Base-by-base conservation (phyloP, 2,329 filamentous ascomycete genomes). In the Sporothrix globosa region DNA sequence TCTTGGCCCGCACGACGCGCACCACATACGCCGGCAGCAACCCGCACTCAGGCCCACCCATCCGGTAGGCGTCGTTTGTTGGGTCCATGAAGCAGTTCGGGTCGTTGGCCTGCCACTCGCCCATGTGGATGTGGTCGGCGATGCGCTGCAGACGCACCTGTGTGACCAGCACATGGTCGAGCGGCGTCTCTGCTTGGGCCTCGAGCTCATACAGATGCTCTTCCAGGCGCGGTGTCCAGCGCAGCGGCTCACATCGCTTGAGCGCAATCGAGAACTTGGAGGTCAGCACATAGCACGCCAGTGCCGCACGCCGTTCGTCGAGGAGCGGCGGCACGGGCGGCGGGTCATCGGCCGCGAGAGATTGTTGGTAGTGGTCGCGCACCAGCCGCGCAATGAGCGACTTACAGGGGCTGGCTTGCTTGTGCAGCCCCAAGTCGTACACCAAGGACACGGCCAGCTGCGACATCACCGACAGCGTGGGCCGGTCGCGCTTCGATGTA, bases 151-250 rank as follows among this genome's bases (percentile, higher is more conserved):
- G 77, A 24, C 79, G 81, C 52, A 81, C 80, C 48, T 81, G 79
- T 0, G 77, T 74, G 2, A 82, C 80, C 3, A 90, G 79, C 1
- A 86, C 74, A 39, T 80, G 79, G 74, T 90, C 88, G 1, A 81
- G 81, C 0, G 82, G 78, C 30, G 80, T 80, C 69, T 88, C 84
- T 9, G 80, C 80, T 1, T 81, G 77, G 19, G 81, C 78, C 4
- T 80, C 78, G 0, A 90, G 77, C 1, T 81, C 73, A 4, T 81
- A 77, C 0, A 90, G 78, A 48, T 83, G 86, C 48, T 89, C 86
- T 41, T 88, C 86, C 80, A 90, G 83, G 67, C 88, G 83, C 1
- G 83, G 74, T 0, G 83, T 88, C 88, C 88, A 91, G 2, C 79
- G 81, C 65, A 90, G 78, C 1, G 82, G 75, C 68, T 88, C 86